Evolutionary conservation across 768 basidiomycete species (phyloP).

Genomic region (Myochromella boudieri): DNA sequence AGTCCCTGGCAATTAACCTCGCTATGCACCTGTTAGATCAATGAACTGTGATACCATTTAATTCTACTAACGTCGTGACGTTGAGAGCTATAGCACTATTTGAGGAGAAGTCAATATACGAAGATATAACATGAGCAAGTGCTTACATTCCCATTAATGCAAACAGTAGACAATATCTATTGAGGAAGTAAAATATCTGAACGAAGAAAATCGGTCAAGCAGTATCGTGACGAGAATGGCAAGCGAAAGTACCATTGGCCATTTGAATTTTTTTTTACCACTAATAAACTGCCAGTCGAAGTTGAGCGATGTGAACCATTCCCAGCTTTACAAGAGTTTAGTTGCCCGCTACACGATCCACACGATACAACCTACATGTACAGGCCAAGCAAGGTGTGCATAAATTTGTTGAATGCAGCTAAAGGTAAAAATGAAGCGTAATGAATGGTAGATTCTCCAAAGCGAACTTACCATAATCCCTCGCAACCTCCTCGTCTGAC

Average conservation of each 20-base stretch:
- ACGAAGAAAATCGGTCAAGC: neutral
- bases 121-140: slow-evolving; percentile 1
- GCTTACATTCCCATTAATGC: slow-evolving; percentile 70
- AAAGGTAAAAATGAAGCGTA: neutral
- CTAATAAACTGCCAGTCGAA: slow-evolving; percentile 67
- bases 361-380: slow-evolving; percentile 45
- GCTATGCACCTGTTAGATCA: slow-evolving; percentile 23
- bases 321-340: slow-evolving; percentile 48
- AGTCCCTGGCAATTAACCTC: slow-evolving; percentile 64
- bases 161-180: slow-evolving; percentile 64
- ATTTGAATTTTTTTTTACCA: slow-evolving; percentile 56
- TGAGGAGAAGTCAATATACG: slow-evolving; percentile 1
- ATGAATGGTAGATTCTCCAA: neutral
- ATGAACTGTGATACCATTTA: neutral
- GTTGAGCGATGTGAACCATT: slow-evolving; percentile 58
- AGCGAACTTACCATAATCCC: slow-evolving; percentile 44
- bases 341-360: slow-evolving; percentile 2
- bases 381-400: slow-evolving; percentile 58
- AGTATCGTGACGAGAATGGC: neutral
- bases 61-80: slow-evolving; percentile 43
- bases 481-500: slow-evolving; percentile 43
- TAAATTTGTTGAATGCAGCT: slow-evolving; percentile 54
- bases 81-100: slow-evolving; percentile 57
- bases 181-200: slow-evolving; percentile 68
- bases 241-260: slow-evolving; percentile 70